Base-by-base conservation (phyloP, 2,329 filamentous ascomycete genomes). In the Penicillium paneum region DNA sequence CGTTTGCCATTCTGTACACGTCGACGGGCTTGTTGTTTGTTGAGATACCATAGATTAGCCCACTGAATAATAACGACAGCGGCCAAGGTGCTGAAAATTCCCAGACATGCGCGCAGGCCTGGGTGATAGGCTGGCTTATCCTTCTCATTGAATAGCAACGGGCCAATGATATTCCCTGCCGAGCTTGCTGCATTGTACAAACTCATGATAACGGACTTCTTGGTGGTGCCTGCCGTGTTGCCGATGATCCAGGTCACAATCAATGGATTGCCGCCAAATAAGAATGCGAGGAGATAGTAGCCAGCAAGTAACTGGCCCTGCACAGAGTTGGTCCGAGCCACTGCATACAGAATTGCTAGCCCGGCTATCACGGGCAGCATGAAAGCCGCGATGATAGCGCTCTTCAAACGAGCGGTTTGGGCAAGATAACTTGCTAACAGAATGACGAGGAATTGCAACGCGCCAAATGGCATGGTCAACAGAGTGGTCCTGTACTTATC, bases 191-290 rank as follows among this genome's bases (percentile, higher is more conserved):
- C 84, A 61, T 86, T 85, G 74, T 83, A 88, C 0, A 87, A 71
- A 0, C 81, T 82, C 78, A 87, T 84, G 36, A 84, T 78, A 45
- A 82, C 77, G 0, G 83, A 84, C 64, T 86, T 86, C 71, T 89
- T 88, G 3, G 85, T 88, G 15, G 80, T 82, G 7, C 86, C 87
- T 0, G 78, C 86, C 0, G 84, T 88, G 67, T 89, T 89, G 8
- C 81, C 83, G 6, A 88, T 79, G 54, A 88, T 84, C 86, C 86
- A 90, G 0, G 83, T 80, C 0, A 88, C 82, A 26, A 87, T 81
- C 10, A 89, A 74, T 0, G 85, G 85, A 61, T 86, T 87, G 1
- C 81, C 83, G 1, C 83, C 84, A 57, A 84, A 89, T 8, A 88
- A 73, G 67, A 88, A 88, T 0, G 84, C 81, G 0, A 88, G 77